Conservation (phyloP, 2,329 filamentous ascomycete genomes). For the Beauveria caledonica region DNA sequence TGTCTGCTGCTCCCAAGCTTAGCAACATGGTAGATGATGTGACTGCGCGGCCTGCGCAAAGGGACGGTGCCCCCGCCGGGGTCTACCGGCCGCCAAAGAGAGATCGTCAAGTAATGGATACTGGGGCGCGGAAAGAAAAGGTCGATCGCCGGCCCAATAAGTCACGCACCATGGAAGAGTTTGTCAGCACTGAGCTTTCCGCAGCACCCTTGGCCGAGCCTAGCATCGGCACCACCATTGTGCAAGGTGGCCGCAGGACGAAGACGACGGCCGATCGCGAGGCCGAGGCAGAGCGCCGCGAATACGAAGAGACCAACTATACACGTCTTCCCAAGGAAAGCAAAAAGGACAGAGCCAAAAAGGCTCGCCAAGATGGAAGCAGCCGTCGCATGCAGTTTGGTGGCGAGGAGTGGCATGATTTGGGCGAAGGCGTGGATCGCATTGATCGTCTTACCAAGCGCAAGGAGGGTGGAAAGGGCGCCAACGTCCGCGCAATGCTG, state of each 20-base stretch:
- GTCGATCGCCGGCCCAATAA: slow-evolving; percentile 55
- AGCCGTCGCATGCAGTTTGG: slow-evolving; percentile 61
- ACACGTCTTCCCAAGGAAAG: slow-evolving; percentile 74
- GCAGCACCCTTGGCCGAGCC: slow-evolving; percentile 74
- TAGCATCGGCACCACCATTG: slow-evolving; percentile 85
- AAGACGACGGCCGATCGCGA: slow-evolving; percentile 71
- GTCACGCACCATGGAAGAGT: slow-evolving; percentile 86
- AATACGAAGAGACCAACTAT: slow-evolving; percentile 92
- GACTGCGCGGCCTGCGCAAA: slow-evolving; percentile 19
- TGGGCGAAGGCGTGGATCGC: slow-evolving; percentile 78
- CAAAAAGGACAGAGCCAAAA: slow-evolving; percentile 76
- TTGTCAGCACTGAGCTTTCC: slow-evolving; percentile 77
- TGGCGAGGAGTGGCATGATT: slow-evolving; percentile 84
- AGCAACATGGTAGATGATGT: slow-evolving; percentile 26
- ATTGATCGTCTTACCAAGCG: slow-evolving; percentile 75
- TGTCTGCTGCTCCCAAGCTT: slow-evolving; percentile 26
- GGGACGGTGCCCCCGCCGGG: slow-evolving; percentile 44
- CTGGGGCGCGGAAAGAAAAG: slow-evolving; percentile 47
- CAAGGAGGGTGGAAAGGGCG: slow-evolving; percentile 47
- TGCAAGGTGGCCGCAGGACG: slow-evolving; percentile 65
- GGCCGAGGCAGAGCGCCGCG: slow-evolving; percentile 67
- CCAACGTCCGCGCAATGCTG: slow-evolving; percentile 52
- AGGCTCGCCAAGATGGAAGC: slow-evolving; percentile 41
- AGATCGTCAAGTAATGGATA: slow-evolving; percentile 76
- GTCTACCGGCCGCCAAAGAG: slow-evolving; percentile 87